Base-by-base conservation (phyloP, 106 monocot species). In the Alisma plantagoaquatica region DNA sequence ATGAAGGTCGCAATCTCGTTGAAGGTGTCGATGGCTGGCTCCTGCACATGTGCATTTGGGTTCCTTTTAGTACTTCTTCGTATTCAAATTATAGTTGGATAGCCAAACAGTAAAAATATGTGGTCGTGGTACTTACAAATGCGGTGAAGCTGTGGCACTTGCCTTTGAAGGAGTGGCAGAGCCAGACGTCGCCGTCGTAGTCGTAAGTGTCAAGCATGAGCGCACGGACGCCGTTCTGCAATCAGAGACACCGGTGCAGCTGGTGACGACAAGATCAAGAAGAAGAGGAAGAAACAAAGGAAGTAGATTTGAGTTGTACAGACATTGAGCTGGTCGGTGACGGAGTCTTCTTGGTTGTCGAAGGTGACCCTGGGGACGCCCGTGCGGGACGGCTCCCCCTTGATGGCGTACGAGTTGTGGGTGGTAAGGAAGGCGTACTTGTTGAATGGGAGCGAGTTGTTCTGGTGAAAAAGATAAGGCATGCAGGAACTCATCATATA, bases 121-220 rank as follows among this genome's bases (percentile, higher is more conserved):
- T n/a, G n/a, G n/a, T 20, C 31, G 4, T 24, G 29, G 43, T 31
- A 75, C 87, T 82, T 26, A 89, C 89, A 71, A 89, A 83, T 54
- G 89, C 89, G 41, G 89, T 89, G 17, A 71, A 19, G 64, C 79
- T 76, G 49, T 61, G 33, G 60, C 89, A 89, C 60, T 73, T 60
- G 16, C 89, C 89, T 52, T 67, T 78, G 7, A 0, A 28, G 27
- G 89, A 89, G 76, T 89, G 89, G 54, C 89, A 89, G 49, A 89
- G 56, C 83, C 89, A 83, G 3, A 89, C 76, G 46, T 89, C 79
- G 41, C 41, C 77, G 56, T 68, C 41, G 31, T 74, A 88, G 56
- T 88, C 88, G 55, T 88, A 88, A n/a, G 83, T 74, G 44, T 89
- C 89, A 33, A 89, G 54, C 89, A 83, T 89, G 17, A 89, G 43